Percentiles rank a stretch among this genome's conserved stretches.
These are phyloP conservation scores for Dichotomopilus funicola DNA, from an alignment of 2,329 filamentous ascomycete species.

Conservation along the genomic window DNA sequence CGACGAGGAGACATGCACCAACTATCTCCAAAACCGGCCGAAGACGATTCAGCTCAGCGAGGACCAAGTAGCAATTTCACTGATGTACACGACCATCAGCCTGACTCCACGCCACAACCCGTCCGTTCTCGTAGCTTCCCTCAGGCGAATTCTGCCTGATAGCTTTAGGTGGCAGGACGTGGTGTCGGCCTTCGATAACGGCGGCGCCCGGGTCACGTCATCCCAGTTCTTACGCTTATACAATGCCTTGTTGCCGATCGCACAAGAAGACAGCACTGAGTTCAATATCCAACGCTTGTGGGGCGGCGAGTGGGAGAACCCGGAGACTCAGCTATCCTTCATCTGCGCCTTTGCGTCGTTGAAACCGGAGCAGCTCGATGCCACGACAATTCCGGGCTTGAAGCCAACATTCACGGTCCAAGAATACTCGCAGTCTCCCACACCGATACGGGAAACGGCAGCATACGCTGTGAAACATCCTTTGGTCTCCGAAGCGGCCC, in stretches of 20 bases:
- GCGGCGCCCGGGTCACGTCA: slow-evolving; percentile 66
- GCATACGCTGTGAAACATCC: slow-evolving; percentile 70
- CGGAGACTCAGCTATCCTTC: slow-evolving; percentile 88
- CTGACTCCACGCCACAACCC: slow-evolving; percentile 49
- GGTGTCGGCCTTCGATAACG: slow-evolving; percentile 73
- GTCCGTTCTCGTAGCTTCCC: slow-evolving; percentile 51
- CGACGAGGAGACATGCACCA: slow-evolving; percentile 60
- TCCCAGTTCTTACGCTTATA: slow-evolving; percentile 78
- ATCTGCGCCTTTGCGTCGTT: slow-evolving; percentile 79
- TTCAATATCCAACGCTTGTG: slow-evolving; percentile 86
- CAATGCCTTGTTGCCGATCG: slow-evolving; percentile 67
- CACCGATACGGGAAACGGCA: slow-evolving; percentile 47
- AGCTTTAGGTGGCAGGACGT: slow-evolving; percentile 66
- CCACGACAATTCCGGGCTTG: slow-evolving; percentile 75
- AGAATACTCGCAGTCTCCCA: slow-evolving; percentile 45
- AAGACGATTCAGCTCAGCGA: slow-evolving; percentile 61
- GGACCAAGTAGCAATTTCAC: slow-evolving; percentile 72
- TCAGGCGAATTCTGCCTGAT: slow-evolving; percentile 55
- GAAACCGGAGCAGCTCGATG: slow-evolving; percentile 69
- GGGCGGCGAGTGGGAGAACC: slow-evolving; percentile 83
- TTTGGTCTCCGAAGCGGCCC: slow-evolving; percentile 79
- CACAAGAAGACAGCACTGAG: slow-evolving; percentile 49
- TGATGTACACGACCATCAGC: slow-evolving; percentile 61
- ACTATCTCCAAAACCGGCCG: slow-evolving; percentile 47
- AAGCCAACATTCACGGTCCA: slow-evolving; percentile 66